phyloP scores from a whole-genome alignment of 257 asterid species.

The Nicotiana tomentosiformis region DNA sequence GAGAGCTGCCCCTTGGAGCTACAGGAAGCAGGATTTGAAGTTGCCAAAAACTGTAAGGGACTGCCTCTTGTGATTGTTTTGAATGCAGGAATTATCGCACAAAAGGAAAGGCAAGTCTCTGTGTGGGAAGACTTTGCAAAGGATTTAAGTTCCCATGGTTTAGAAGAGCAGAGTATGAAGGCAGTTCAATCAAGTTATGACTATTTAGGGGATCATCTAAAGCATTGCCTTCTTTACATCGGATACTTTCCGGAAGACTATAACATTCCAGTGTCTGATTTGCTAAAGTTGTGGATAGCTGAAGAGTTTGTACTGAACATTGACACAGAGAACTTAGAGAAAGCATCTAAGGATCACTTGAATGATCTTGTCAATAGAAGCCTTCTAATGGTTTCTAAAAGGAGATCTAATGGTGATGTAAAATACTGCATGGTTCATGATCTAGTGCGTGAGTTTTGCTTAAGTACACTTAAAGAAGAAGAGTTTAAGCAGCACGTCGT shows the following conservation, averaged over 20 bases:
- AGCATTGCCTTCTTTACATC: background rate
- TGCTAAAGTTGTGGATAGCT: conserved; percentile 8
- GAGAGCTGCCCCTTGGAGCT: background rate
- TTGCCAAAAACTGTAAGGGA: conserved; percentile 5
- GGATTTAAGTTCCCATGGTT: background rate
- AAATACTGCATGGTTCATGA: conserved; percentile 11
- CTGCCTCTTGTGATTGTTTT: conserved; percentile 4
- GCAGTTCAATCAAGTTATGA: background rate
- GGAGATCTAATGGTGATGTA: conserved; percentile 8
- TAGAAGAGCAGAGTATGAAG: background rate
- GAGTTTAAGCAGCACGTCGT: background rate
- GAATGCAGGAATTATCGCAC: background rate
- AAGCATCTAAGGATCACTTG: conserved; percentile 6
- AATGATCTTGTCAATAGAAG: conserved; percentile 12
- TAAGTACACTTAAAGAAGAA: background rate
- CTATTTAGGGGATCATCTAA: background rate
- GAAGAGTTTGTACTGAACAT: background rate
- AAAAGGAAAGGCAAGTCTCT: background rate
- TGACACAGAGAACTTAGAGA: background rate
- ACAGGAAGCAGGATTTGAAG: background rate
- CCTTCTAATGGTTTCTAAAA: conserved; percentile 3
- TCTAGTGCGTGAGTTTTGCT: conserved; percentile 9
- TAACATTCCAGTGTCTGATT: background rate
- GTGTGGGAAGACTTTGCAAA: background rate
- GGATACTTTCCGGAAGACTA: background rate